phyloP scores from a whole-genome alignment of 192 early-diverging fungal genomes.

The Thoreauomyces humboldtii region DNA sequence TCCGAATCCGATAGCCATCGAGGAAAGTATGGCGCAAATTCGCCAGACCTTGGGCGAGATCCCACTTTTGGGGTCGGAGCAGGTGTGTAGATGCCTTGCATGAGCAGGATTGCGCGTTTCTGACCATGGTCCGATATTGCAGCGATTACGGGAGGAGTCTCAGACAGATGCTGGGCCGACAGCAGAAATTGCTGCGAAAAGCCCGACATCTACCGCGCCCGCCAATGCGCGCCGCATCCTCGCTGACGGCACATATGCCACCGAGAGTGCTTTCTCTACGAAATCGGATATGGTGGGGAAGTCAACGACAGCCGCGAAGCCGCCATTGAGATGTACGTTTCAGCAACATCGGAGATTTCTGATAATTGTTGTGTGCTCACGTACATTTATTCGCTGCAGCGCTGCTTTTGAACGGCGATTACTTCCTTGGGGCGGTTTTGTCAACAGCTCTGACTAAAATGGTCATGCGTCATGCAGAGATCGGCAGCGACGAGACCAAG shows the following conservation, averaged over 20 bases:
- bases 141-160: constrained; percentile 75
- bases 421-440: constrained; percentile 86
- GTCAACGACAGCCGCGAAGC: constrained; percentile 50
- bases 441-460: constrained; percentile 89
- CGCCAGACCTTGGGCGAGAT: constrained; percentile 85
- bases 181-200: no score
- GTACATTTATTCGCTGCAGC: constrained; percentile 54
- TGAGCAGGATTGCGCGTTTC: no score
- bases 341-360: not conserved
- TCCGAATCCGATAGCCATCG: constrained; percentile 53
- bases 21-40: constrained; percentile 78
- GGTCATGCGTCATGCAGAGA: constrained; percentile 67
- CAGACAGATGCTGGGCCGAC: constrained; percentile 48
- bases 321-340: constrained; percentile 61
- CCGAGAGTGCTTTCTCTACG: constrained; percentile 76
- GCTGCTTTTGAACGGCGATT: constrained; percentile 90
- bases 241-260: constrained; percentile 97
- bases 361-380: constrained; percentile 21
- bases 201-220: constrained; percentile 15
- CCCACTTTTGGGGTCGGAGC: constrained; percentile 91
- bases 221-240: constrained; percentile 72
- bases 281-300: constrained; percentile 33
- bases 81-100: no score
- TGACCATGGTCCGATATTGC: no score
- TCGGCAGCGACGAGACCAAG: constrained; percentile 30